Evolutionary conservation across 305 asterid genomes (phyloP).

Genomic region (Vinca major): DNA sequence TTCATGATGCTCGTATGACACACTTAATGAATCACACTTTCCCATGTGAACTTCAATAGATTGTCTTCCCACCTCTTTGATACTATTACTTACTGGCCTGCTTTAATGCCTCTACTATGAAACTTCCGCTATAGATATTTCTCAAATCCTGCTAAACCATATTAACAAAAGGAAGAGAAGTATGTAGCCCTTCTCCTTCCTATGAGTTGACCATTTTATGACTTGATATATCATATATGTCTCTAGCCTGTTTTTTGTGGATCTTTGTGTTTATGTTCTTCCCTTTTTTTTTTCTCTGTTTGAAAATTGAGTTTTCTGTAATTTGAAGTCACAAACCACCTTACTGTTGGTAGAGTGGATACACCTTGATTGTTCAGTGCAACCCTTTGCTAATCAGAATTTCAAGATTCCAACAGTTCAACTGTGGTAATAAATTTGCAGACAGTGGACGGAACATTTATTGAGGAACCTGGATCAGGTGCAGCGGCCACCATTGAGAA

Average conservation of each 20-base stretch:
- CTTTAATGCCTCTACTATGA: neutral
- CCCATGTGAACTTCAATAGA: neutral
- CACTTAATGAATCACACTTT: neutral
- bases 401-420: constrained; percentile 10
- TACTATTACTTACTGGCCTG: neutral
- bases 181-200: neutral
- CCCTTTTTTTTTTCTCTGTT: neutral
- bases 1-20: neutral
- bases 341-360: neutral
- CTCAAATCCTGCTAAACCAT: neutral
- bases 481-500: constrained; percentile 68
- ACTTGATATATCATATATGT: neutral
- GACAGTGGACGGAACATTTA: constrained; percentile 76
- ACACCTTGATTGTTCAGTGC: neutral
- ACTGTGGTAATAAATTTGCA: constrained; percentile 28
- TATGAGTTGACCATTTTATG: neutral
- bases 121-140: neutral
- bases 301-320: too few species aligned
- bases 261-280: neutral
- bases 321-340: too few species aligned
- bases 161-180: neutral
- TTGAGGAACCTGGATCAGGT: constrained; percentile 99
- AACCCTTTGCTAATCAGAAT: constrained; percentile 1
- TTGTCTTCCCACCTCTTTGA: neutral
- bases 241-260: neutral